Conservation (phyloP, 2,329 filamentous ascomycete species). For the Albophoma yamanashiensis region DNA sequence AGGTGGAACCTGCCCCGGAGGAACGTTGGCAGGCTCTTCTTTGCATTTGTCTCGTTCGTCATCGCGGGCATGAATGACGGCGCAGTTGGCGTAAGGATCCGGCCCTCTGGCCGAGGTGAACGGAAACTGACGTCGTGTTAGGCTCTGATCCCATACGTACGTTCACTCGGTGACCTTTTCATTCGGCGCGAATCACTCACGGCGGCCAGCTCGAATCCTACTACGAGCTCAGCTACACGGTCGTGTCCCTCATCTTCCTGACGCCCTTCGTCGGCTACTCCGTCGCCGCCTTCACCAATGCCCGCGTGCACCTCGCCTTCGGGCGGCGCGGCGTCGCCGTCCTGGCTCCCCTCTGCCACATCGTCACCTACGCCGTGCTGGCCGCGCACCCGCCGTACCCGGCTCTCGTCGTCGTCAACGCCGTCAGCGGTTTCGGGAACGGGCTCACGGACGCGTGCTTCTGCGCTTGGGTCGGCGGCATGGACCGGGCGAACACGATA, state of each 20-base stretch:
- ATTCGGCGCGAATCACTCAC: neutral
- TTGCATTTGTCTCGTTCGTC: slow-evolving; percentile 47
- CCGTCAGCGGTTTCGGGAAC: slow-evolving; percentile 56
- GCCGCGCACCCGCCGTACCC: slow-evolving; percentile 54
- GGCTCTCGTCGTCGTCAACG: slow-evolving; percentile 50
- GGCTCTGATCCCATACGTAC: slow-evolving; percentile 25
- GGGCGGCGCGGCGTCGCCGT: slow-evolving; percentile 59
- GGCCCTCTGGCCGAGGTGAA: neutral
- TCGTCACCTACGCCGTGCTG: slow-evolving; percentile 50
- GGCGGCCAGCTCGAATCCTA: slow-evolving; percentile 44
- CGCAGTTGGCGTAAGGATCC: slow-evolving; percentile 40
- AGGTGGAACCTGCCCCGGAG: slow-evolving; percentile 24
- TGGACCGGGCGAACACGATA: slow-evolving; percentile 58
- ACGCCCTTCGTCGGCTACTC: slow-evolving; percentile 55
- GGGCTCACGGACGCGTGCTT: slow-evolving; percentile 46
- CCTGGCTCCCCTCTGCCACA: slow-evolving; percentile 48
- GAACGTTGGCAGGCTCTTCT: slow-evolving; percentile 19
- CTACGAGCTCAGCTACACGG: slow-evolving; percentile 47
- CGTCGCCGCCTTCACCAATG: slow-evolving; percentile 49
- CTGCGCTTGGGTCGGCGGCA: slow-evolving; percentile 45
- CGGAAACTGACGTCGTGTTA: neutral
- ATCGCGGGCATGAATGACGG: slow-evolving; percentile 55
- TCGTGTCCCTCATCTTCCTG: slow-evolving; percentile 54
- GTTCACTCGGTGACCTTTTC: slow-evolving; percentile 3
- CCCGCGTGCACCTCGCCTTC: slow-evolving; percentile 44